Conservation (phyloP, 768 basidiomycete genomes). For the Daedaleopsis sinensis region DNA sequence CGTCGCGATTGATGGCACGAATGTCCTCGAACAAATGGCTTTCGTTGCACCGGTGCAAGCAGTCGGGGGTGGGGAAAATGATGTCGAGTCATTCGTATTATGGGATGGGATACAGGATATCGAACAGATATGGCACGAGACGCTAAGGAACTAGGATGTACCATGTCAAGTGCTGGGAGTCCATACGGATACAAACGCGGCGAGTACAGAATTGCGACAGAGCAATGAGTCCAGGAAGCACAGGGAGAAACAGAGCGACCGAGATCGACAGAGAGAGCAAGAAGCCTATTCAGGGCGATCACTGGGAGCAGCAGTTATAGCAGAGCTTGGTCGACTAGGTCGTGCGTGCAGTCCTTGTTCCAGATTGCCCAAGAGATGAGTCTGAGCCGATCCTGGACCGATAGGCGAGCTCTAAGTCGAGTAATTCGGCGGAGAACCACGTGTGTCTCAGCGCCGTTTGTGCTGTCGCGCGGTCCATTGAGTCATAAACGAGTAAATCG, state of each 20-base stretch:
- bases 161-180: background rate
- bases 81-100: conserved; percentile 12
- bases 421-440: conserved; percentile 70
- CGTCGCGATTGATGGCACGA: conserved; percentile 20
- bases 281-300: background rate
- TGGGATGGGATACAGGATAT: conserved; percentile 25
- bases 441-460: conserved; percentile 56
- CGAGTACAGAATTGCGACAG: no score
- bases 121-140: no score
- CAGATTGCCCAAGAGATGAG: background rate
- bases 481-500: conserved; percentile 63
- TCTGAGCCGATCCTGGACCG: conserved; percentile 47
- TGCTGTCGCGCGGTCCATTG: conserved; percentile 63
- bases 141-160: background rate
- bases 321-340: background rate
- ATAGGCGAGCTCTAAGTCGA: conserved; percentile 65
- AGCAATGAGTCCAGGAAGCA: background rate
- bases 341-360: background rate
- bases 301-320: background rate
- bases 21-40: conserved; percentile 22
- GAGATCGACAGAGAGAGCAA: background rate
- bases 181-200: no score
- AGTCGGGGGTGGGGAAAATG: conserved; percentile 8
- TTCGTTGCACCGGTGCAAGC: conserved; percentile 26
- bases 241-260: background rate